Base-by-base conservation (phyloP, 495 filamentous ascomycete species). In the Neurospora hispaniola region DNA sequence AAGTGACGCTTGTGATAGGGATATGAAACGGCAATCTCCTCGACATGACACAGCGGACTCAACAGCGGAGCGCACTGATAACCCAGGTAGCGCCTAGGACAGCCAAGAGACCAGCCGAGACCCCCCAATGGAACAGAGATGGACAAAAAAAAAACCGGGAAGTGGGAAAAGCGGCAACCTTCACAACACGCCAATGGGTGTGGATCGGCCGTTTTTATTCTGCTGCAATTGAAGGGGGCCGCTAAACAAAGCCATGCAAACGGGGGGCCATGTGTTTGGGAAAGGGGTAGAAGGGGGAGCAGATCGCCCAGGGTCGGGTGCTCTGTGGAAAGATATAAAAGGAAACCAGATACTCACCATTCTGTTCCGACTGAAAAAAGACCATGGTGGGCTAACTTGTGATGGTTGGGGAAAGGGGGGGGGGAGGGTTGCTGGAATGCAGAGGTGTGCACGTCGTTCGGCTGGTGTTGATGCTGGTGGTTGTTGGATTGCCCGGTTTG, bases 1-100 rank as follows among this genome's bases (percentile, higher is more conserved):
- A 77, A 81, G 82, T 82, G 82, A 84, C 78, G 82, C 82, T 73
- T 76, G 73, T 81, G 82, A 81, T 76, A 78, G 79, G 78, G 75
- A 83, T 74, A 81, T 86, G 84, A 86, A 86, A 86, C 84, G 81
- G 75, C 75, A 83, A 84, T 83, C 79, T 83, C 80, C 75, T 79
- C 80, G 75, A 83, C 82, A 85, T 86, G 84, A 85, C 81, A 86
- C 84, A 83, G 77, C 79, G 78, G 77, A 75, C 74, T 78, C 76
- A 74, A 76, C 75, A 66, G 77, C 76, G 79, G 78, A 79, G 81
- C 79, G 80, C 81, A 81, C 74, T 76, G 78, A 73, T 74, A 66
- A 35, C 41, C 11, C 4, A 14, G 27, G 54, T 18, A 35, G 54
- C 54, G 54, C 54, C 54, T 31, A 35, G 46, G 74, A 73, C 69